Evolutionary conservation across 202 grass and related monocot species (phyloP).

Genomic region (Schoenoplectus tabernaemontani): DNA sequence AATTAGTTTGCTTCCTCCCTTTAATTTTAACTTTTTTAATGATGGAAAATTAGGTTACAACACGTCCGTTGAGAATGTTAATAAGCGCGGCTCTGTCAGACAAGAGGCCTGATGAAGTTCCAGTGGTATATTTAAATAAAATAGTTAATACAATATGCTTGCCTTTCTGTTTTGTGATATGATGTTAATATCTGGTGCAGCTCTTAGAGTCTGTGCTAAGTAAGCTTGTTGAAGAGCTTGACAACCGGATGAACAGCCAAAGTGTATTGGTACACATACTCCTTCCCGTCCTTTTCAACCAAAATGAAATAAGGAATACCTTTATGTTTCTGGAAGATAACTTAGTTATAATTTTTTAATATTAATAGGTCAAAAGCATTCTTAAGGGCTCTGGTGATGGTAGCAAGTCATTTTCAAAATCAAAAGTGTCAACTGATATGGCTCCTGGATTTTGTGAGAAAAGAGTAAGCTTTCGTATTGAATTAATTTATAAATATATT

Average conservation of each 20-base stretch:
- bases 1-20: conserved; percentile 2
- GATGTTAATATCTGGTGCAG: conserved; percentile 41
- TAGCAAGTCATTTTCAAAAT: conserved; percentile 87
- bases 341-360: conserved; percentile 11
- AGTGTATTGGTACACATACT: conserved; percentile 54
- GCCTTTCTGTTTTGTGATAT: neutral
- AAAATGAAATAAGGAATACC: neutral
- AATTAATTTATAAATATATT: conserved; percentile 1
- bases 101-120: conserved; percentile 97
- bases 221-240: conserved; percentile 88
- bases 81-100: conserved; percentile 68
- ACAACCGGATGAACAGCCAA: conserved; percentile 54
- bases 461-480: conserved; percentile 41
- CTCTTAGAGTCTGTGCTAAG: conserved; percentile 80
- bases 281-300: neutral
- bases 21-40: conserved; percentile 24
- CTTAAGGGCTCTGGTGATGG: conserved; percentile 45
- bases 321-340: conserved; percentile 3
- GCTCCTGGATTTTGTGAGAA: conserved; percentile 43
- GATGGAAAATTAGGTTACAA: conserved; percentile 55
- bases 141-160: conserved; percentile 11
- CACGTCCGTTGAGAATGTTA: conserved; percentile 74
- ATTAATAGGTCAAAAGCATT: conserved; percentile 59
- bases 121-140: conserved; percentile 44
- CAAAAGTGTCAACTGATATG: conserved; percentile 52